Conservation (phyloP, 306 rosid species). For the Acacia confusa region DNA sequence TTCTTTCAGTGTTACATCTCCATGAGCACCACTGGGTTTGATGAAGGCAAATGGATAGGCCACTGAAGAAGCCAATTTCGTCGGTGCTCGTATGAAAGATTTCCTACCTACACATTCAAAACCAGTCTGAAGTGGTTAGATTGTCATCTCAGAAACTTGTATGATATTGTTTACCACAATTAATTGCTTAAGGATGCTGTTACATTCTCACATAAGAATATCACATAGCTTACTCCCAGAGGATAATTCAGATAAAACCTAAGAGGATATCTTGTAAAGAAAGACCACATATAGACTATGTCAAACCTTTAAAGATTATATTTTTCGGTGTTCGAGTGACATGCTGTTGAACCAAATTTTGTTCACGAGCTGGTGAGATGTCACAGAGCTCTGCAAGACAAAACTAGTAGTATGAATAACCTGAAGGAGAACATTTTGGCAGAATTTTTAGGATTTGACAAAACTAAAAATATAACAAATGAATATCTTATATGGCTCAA, state of each 20-base stretch:
- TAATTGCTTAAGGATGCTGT: not conserved
- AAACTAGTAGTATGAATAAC: slow-evolving; percentile 18
- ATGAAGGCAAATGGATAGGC: slow-evolving; percentile 92
- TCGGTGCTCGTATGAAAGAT: slow-evolving; percentile 64
- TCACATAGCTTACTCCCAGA: not conserved
- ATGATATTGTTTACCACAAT: not conserved
- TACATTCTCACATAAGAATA: not conserved
- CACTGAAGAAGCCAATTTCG: slow-evolving; percentile 72
- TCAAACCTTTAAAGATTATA: slow-evolving; percentile 69
- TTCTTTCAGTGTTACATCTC: slow-evolving; percentile 89
- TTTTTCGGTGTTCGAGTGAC: slow-evolving; percentile 53
- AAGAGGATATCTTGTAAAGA: slow-evolving; percentile 17
- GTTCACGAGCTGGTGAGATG: slow-evolving; percentile 46
- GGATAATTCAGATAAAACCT: slow-evolving; percentile 19
- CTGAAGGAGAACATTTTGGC: not conserved
- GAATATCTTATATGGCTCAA: not conserved
- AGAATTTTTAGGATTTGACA: not conserved
- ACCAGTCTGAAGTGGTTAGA: slow-evolving; percentile 15
- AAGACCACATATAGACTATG: slow-evolving; percentile 2
- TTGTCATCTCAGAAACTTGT: slow-evolving; percentile 9
- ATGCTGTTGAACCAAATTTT: slow-evolving; percentile 41
- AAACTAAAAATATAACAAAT: not conserved
- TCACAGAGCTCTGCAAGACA: slow-evolving; percentile 47
- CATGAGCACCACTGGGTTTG: slow-evolving; percentile 80
- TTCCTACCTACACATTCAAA: slow-evolving; percentile 65